These are phyloP conservation scores for Moricandia arvensis DNA, from an alignment of 345 rosid genomes.

Conservation along the genomic window DNA sequence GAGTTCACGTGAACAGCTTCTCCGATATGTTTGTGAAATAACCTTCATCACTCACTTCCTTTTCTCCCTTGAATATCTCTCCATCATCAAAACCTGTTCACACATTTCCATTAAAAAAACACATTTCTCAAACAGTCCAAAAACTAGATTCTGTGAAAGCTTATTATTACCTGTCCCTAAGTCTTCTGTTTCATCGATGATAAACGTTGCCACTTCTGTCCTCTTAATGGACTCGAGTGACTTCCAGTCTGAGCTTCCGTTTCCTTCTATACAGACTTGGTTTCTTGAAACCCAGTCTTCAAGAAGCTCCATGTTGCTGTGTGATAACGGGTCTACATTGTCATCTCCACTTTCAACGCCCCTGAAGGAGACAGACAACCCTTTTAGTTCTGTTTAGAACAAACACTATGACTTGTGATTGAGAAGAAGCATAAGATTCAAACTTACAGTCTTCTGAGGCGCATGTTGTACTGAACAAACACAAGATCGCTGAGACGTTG, in stretches of 20 bases:
- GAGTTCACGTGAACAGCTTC: conserved; percentile 31
- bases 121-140: neutral
- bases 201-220: conserved; percentile 40
- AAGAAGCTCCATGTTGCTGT: conserved; percentile 41
- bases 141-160: neutral
- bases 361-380: neutral
- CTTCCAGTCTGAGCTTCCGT: conserved; percentile 66
- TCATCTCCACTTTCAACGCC: conserved; percentile 42
- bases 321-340: conserved; percentile 51
- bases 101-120: neutral
- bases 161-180: conserved; percentile 56
- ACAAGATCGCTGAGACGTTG: conserved; percentile 66
- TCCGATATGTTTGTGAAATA: conserved; percentile 32
- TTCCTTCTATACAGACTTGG: conserved; percentile 50
- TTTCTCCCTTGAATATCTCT: conserved; percentile 62
- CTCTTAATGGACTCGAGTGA: conserved; percentile 50
- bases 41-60: conserved; percentile 45
- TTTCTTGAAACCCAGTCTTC: conserved; percentile 82
- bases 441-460: conserved; percentile 61
- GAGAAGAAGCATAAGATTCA: neutral
- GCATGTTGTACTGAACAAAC: conserved; percentile 83
- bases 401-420: neutral
- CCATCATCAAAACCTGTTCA: conserved; percentile 75
- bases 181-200: conserved; percentile 58
- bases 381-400: conserved; percentile 19